Base-by-base conservation (phyloP, 352 stramenopile species). In the Phytophthora podocarpi region DNA sequence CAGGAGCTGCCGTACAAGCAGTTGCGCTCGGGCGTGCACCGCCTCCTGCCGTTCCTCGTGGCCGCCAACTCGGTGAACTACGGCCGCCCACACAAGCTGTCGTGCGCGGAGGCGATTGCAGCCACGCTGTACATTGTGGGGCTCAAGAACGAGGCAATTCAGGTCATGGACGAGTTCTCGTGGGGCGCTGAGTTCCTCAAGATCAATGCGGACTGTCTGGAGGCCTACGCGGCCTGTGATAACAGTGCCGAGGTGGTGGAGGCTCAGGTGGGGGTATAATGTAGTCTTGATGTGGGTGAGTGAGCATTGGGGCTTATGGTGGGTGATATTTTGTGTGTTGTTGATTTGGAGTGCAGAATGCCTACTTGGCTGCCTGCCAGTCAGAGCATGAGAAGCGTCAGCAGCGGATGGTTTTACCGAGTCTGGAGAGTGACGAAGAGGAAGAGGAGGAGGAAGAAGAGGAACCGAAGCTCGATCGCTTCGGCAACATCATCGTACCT, bases 51-150 rank as follows among this genome's bases (percentile, higher is more conserved):
- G 15, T 99, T 99, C 65, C 82, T 99, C 20, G 95, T 99, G 23
- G 98, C 98, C 0, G 97, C 97, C 3, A 99, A 99, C 72, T 95
- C 93, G 24, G 97, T 99, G 21, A 99, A 99, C 82, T 99, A 99
- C 78, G 98, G 98, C 18, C 90, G 90, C 40, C 96, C 93, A 4
- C 89, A 88, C 82, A 97, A 99, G 72, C 78, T 99, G 1, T 98
- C 90, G 53, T 99, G 96, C 62, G 98, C 95, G 0, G 98, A 99
- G 72, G 97, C 98, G 4, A 96, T 98, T 43, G 96, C 96, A 0
- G 98, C 97, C 23, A 98, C 96, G 18, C 76, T 99, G 12, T 99
- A 97, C 73, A 99, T 99, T 71, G 97, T 97, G 50, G 96, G 96
- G 1, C 87, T 96, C 41, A 76, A 93, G 30, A 76, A 97, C 16